These are phyloP conservation scores for Potentilla sterilis DNA, from an alignment of 306 rosid species.

Conservation along the genomic window DNA sequence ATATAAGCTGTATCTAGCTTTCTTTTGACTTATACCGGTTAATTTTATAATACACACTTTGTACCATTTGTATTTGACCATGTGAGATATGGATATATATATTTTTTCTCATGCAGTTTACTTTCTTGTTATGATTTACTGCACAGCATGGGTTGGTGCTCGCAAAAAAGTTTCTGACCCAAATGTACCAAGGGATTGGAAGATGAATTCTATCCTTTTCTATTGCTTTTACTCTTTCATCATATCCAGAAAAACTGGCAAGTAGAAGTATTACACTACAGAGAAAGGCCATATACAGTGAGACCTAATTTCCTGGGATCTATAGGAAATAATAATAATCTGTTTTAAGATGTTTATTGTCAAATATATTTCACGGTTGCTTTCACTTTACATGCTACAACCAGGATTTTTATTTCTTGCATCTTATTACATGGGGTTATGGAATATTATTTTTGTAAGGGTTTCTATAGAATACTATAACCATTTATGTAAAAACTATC, in stretches of 20 bases:
- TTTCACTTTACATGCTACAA: not conserved
- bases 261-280: not conserved
- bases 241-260: not conserved
- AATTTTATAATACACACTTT: slow-evolving; percentile 24
- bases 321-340: not conserved
- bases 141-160: not conserved
- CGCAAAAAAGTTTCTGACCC: not conserved
- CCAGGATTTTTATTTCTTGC: not conserved
- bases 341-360: not conserved
- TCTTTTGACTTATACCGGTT: slow-evolving; percentile 25
- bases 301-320: slow-evolving; percentile 3
- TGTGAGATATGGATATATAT: slow-evolving; percentile 21
- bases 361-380: not conserved
- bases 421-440: not conserved
- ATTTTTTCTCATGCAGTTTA: slow-evolving; percentile 2
- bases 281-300: slow-evolving; percentile 1
- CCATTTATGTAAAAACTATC: not conserved
- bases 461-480: not conserved
- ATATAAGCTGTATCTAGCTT: slow-evolving; percentile 37
- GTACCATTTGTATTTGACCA: slow-evolving; percentile 27
- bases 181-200: slow-evolving; percentile 2
- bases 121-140: slow-evolving; percentile 8
- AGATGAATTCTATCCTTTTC: slow-evolving; percentile 10
- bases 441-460: not conserved
- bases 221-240: not conserved